A percentile compares a stretch with the other conserved stretches of the same genome.
These are phyloP conservation scores for Stephanodiscus triporus DNA, from an alignment of 108 stramenopile genomes.

Conservation along the genomic window DNA sequence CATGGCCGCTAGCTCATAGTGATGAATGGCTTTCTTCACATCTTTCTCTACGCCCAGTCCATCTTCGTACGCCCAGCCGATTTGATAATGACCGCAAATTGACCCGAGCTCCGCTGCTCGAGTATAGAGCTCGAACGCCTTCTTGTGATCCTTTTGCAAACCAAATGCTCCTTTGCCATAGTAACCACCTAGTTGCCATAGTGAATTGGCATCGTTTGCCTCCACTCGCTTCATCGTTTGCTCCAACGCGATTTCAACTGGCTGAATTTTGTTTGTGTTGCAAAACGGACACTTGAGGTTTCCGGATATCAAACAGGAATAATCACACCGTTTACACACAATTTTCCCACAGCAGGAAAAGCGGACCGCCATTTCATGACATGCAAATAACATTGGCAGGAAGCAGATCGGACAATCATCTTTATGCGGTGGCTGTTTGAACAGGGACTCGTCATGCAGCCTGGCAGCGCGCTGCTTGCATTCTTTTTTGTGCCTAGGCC, in stretches of 20 bases:
- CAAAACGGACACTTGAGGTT: constrained; percentile 1
- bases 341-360: background rate
- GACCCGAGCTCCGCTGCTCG: constrained; percentile 12
- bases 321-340: background rate
- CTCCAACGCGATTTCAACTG: background rate
- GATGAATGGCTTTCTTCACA: constrained; percentile 19
- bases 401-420: constrained; percentile 3
- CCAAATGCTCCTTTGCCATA: background rate
- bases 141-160: background rate
- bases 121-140: constrained; percentile 2
- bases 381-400: background rate
- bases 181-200: background rate
- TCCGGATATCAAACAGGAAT: background rate
- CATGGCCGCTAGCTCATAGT: constrained; percentile 22
- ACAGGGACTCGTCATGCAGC: background rate
- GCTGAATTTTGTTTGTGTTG: background rate
- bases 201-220: constrained; percentile 5
- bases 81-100: background rate
- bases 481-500: background rate
- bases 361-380: background rate
- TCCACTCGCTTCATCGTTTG: constrained; percentile 11
- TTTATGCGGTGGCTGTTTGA: background rate
- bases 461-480: background rate
- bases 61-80: constrained; percentile 5
- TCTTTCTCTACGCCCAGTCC: constrained; percentile 1